phyloP scores from a whole-genome alignment of 805 yeast genomes.

The Yamadazyma kitorensis region DNA sequence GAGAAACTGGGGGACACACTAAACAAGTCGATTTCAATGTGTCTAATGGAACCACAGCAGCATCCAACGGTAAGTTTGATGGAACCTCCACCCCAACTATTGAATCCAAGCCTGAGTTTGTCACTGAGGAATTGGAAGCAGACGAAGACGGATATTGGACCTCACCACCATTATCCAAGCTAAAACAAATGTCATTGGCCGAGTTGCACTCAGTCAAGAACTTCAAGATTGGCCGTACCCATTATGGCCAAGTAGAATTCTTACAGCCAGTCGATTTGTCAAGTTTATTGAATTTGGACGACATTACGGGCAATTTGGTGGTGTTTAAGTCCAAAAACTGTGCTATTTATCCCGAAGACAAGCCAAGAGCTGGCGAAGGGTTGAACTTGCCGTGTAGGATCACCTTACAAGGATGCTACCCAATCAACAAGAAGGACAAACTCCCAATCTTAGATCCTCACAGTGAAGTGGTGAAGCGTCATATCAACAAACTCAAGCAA shows the following conservation, averaged over 20 bases:
- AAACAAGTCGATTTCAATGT: constrained; percentile 19
- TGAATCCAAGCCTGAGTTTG: constrained; percentile 11
- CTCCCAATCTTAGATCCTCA: constrained; percentile 74
- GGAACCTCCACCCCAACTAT: constrained; percentile 14
- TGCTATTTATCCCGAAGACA: constrained; percentile 70
- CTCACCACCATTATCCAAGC: constrained; percentile 67
- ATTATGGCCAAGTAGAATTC: constrained; percentile 76
- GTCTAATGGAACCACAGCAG: constrained; percentile 16
- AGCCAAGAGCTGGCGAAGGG: constrained; percentile 75
- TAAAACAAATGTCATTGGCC: constrained; percentile 56
- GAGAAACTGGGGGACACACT: constrained; percentile 7
- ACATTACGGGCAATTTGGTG: constrained; percentile 65
- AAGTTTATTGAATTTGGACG: constrained; percentile 46
- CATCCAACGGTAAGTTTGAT: constrained; percentile 39
- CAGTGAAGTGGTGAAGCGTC: constrained; percentile 67
- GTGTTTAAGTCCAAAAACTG: constrained; percentile 59
- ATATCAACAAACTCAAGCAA: constrained; percentile 62
- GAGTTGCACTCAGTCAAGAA: constrained; percentile 62
- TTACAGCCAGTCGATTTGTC: constrained; percentile 81
- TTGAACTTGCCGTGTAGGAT: constrained; percentile 73
- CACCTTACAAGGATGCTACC: constrained; percentile 77
- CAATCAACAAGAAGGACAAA: constrained; percentile 68
- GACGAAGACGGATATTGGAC: constrained; percentile 84
- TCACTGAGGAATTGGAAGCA: constrained; percentile 24
- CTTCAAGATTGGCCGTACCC: constrained; percentile 75